Evolutionary conservation across 2,329 filamentous ascomycete genomes (phyloP).

Genomic region (Gnomoniopsis smithogilvyi): DNA sequence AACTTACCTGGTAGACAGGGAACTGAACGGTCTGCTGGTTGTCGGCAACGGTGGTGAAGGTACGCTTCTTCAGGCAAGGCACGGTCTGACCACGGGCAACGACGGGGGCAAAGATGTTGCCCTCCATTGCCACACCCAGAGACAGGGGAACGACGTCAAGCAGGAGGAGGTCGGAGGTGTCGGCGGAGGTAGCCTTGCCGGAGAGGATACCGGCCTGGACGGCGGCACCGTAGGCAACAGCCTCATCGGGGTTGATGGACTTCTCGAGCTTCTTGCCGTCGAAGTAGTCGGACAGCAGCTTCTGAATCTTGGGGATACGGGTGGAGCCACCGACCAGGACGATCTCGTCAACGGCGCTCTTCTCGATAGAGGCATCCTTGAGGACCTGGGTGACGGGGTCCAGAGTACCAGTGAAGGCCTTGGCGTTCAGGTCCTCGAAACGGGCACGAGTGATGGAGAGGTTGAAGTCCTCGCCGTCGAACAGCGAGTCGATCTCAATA

Average conservation of each 20-base stretch:
- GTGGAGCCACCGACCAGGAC: constrained; percentile 98
- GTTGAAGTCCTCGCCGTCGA: constrained; percentile 97
- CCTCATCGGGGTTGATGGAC: constrained; percentile 99
- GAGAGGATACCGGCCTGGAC: constrained; percentile 99
- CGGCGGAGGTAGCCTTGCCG: constrained; percentile 93
- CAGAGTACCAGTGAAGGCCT: constrained; percentile 89
- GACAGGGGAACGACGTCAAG: constrained; percentile 95
- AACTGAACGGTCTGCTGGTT: constrained; percentile 83
- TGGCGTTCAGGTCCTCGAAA: constrained; percentile 98
- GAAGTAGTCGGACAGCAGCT: constrained; percentile 98
- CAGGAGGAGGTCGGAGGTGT: constrained; percentile 90
- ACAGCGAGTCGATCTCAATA: constrained; percentile 97
- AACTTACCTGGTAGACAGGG: constrained; percentile 69
- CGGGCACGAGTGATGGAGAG: constrained; percentile 95
- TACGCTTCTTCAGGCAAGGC: constrained; percentile 78
- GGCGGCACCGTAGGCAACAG: constrained; percentile 96
- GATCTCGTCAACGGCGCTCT: constrained; percentile 94
- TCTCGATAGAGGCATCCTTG: constrained; percentile 85
- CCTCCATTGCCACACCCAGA: constrained; percentile 99
- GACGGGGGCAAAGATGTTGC: constrained; percentile 96
- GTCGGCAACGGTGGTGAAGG: constrained; percentile 83
- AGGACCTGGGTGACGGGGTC: constrained; percentile 96
- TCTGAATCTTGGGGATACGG: constrained; percentile 98
- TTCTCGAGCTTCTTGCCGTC: constrained; percentile 99
- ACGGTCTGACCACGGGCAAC: constrained; percentile 77